Conservation (phyloP, 1,284 basidiomycete species). For the Sporisorium reilianum region DNA sequence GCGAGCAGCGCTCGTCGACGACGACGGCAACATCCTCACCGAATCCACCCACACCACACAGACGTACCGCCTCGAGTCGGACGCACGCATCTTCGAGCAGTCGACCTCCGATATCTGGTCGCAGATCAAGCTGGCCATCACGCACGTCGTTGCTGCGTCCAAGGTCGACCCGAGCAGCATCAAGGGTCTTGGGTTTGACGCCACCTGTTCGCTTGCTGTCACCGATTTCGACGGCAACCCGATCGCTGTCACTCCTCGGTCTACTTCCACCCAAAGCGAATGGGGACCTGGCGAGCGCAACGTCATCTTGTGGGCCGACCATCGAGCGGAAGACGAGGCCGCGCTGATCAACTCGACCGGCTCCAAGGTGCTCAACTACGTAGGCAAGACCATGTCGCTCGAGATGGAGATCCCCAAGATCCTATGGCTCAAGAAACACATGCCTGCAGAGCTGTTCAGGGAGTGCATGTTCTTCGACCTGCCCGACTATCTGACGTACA, state of each 20-base stretch:
- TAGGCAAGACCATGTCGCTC: constrained; percentile 91
- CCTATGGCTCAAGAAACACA: constrained; percentile 92
- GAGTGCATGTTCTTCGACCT: constrained; percentile 95
- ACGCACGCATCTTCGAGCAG: constrained; percentile 95
- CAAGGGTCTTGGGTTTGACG: constrained; percentile 94
- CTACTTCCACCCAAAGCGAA: constrained; percentile 40
- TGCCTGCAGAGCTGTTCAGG: constrained; percentile 81
- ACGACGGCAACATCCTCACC: constrained; percentile 81
- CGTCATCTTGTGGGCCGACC: constrained; percentile 74
- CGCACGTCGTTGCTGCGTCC: constrained; percentile 77
- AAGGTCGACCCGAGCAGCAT: constrained; percentile 77
- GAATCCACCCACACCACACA: constrained; percentile 82
- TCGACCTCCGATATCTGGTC: constrained; percentile 80
- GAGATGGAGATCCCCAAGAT: constrained; percentile 79
- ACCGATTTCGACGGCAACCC: constrained; percentile 78
- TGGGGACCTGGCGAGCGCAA: constrained; percentile 54
- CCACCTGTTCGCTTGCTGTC: constrained; percentile 95
- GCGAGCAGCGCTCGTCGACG: constrained; percentile 83
- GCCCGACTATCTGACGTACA: constrained; percentile 95
- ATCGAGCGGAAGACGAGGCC: constrained; percentile 92
- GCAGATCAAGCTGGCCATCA: constrained; percentile 79
- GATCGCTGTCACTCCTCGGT: constrained; percentile 82
- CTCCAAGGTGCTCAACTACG: constrained; percentile 89
- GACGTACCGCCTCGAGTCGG: constrained; percentile 85
- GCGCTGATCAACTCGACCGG: constrained; percentile 87